Evolutionary conservation across 257 asterid species (phyloP), one percentile per base, ranked within the genome.

Genomic region (Apocynum venetum): DNA sequence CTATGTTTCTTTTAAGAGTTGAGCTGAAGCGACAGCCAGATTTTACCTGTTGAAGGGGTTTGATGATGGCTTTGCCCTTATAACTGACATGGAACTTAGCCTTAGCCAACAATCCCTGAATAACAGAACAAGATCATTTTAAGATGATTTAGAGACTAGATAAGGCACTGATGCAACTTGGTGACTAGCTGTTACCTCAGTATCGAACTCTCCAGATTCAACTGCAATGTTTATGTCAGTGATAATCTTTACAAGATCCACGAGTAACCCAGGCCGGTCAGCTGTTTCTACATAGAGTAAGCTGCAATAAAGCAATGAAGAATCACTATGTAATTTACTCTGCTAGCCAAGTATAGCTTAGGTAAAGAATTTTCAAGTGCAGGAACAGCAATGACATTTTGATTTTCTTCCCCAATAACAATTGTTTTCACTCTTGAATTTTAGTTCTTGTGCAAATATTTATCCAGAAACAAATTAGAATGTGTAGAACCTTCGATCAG

Each of bases 81-180:
- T 95, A 93, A 85, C 89, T 93, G 53, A 93, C 98, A 68, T 95
- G 99, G 83, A 95, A 95, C 70, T 91, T 95, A 1, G 99, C 93
- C 91, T 96, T 96, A 0, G 99, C 99, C 87, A 96, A 79, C 89
- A 95, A 79, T 25, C 99, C 99, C 99, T 95, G 66, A 81, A 66
- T 12, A 55, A 1, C 20, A 72, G 76, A 80, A 60, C 43, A 71
- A 55, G 17, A 71, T 38, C 40, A 44, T 7, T 35, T 79, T 65
- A 13, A 63, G 40, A 59, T 43, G 40, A 11, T 53, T 14, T 40
- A 40, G 35, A 0, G 31, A 66, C 25, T 15, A 63, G 69, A 63
- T 35, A 15, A 66, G 51, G 72, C 31, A 43, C 13, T 66, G 46
- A 14, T 17, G 35, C 35, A 40, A 41, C 31, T 40, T 64, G 13